Base-by-base conservation (phyloP, 2,329 filamentous ascomycete genomes). In the Penicillium sclerotigenum region DNA sequence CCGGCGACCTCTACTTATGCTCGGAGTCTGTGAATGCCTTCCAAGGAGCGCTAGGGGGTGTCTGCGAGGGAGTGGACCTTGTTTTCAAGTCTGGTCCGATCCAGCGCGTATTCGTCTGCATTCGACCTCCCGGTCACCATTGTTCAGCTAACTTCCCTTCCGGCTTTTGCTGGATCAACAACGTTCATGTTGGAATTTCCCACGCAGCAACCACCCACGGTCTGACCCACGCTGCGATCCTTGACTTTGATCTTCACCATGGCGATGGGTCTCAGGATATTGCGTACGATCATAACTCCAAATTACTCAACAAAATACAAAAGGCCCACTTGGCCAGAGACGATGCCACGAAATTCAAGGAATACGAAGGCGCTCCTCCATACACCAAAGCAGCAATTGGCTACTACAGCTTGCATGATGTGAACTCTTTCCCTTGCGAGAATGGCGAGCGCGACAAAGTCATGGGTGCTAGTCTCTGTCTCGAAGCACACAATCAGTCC, bases 161-260 rank as follows among this genome's bases (percentile, higher is more conserved):
- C 2, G 94, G 94, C 0, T 99, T 99, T 71, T 99, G 94, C 77
- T 99, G 94, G 93, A 78, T 99, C 48, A 99, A 99, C 73, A 99
- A 99, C 70, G 91, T 99, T 0, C 93, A 97, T 69, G 90, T 99
- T 22, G 94, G 93, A 0, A 96, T 99, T 62, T 89, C 95, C 72
- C 90, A 99, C 72, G 93, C 87, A 11, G 87, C 90, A 20, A 84
- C 93, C 59, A 83, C 83, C 37, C 89, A 99, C 68, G 91, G 89
- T 0, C 77, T 97, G 28, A 97, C 93, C 0, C 94, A 99, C 72
- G 93, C 92, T 0, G 94, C 91, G 11, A 97, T 96, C 59, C 85
- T 96, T 61, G 91, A 96, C 69, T 93, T 96, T 70, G 91, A 96
- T 71, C 80, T 96, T 22, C 91, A 96, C 67, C 91, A 96, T 67